Conservation (phyloP, 73 alveolate genomes). For the Tetrahymena borealis region DNA sequence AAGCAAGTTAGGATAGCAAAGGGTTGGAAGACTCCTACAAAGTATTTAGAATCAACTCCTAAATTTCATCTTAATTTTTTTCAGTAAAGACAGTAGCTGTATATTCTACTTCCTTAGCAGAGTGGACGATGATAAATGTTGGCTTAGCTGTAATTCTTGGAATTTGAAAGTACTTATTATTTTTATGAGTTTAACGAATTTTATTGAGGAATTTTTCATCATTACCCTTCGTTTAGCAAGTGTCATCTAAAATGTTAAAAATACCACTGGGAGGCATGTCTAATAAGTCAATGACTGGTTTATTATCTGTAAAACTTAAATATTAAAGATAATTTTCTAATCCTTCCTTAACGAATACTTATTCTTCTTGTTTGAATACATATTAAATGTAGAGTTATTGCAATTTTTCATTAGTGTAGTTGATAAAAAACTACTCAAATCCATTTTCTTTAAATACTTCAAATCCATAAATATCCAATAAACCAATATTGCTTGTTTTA, state of each 20-base stretch:
- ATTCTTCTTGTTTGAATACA: conserved; percentile 80
- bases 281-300: conserved; percentile 43
- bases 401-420: conserved; percentile 91
- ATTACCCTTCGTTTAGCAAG: conserved; percentile 33
- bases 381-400: conserved; percentile 87
- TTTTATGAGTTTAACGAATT: conserved; percentile 38
- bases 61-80: conserved; percentile 86
- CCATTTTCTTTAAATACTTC: conserved; percentile 90
- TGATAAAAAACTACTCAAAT: conserved; percentile 90
- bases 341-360: conserved; percentile 56
- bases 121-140: conserved; percentile 57
- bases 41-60: conserved; percentile 5
- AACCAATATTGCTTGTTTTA: conserved; percentile 58
- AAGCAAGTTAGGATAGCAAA: background rate
- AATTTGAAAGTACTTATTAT: background rate
- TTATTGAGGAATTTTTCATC: conserved; percentile 13
- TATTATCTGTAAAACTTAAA: conserved; percentile 21
- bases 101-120: conserved; percentile 87
- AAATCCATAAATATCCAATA: conserved; percentile 95
- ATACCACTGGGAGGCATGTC: conserved; percentile 50
- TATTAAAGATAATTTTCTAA: conserved; percentile 28
- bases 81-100: conserved; percentile 69
- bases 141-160: background rate
- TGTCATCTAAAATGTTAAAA: conserved; percentile 39
- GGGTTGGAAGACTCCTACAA: background rate